A percentile compares a stretch with the other conserved stretches of the same genome.
phyloP scores from a whole-genome alignment of 805 yeast genomes.

The Jamesozyma hellenica region DNA sequence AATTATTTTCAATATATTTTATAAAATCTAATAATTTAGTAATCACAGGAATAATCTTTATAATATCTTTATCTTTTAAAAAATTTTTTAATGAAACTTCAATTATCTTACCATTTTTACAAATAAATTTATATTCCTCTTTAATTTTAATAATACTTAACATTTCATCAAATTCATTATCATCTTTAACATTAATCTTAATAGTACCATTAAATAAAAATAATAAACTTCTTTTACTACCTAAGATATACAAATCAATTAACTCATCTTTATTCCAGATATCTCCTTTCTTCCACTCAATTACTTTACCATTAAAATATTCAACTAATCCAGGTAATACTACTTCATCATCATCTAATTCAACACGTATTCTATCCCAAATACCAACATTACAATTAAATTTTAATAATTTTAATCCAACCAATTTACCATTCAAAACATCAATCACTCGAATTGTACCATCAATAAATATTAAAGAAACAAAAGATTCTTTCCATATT shows the following conservation, averaged over 20 bases:
- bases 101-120: background rate
- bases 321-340: background rate
- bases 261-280: no score
- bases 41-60: conserved; percentile 15
- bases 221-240: no score
- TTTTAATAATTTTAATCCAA: conserved; percentile 14
- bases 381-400: conserved; percentile 5
- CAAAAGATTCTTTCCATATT: no score
- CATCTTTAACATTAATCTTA: no score
- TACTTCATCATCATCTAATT: background rate
- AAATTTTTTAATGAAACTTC: no score
- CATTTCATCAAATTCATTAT: no score
- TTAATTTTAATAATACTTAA: no score
- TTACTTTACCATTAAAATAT: background rate
- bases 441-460: conserved; percentile 47
- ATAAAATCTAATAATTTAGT: conserved; percentile 10
- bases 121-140: background rate
- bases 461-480: conserved; percentile 37
- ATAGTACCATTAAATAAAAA: no score
- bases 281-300: background rate
- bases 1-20: background rate
- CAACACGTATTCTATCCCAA: conserved; percentile 12
- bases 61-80: conserved; percentile 12
- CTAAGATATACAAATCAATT: no score
- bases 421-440: conserved; percentile 18